These are phyloP conservation scores for Ramularia collo-cygni DNA, from an alignment of 2,329 filamentous ascomycete species.

Conservation along the genomic window DNA sequence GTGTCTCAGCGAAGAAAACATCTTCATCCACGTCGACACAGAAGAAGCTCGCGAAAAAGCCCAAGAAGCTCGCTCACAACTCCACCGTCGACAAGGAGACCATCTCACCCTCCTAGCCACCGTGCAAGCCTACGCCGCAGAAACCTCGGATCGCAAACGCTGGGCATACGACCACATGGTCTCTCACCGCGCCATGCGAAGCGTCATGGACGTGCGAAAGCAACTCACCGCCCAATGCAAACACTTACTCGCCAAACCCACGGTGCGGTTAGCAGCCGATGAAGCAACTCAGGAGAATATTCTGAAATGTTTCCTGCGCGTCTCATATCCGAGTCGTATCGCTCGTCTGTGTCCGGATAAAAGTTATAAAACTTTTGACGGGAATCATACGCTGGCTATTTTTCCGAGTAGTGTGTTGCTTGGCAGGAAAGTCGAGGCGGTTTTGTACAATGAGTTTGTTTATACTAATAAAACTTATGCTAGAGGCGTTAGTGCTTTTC, in stretches of 20 bases:
- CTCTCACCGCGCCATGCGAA: slow-evolving; percentile 58
- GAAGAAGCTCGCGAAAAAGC: slow-evolving; percentile 56
- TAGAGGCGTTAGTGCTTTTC: slow-evolving; percentile 54
- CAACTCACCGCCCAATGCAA: slow-evolving; percentile 53
- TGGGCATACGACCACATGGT: slow-evolving; percentile 56
- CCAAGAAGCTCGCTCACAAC: slow-evolving; percentile 47
- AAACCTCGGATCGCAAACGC: slow-evolving; percentile 50
- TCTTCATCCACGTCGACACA: slow-evolving; percentile 53
- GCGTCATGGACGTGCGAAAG: slow-evolving; percentile 59
- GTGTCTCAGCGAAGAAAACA: slow-evolving; percentile 57
- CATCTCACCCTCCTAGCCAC: slow-evolving; percentile 57
- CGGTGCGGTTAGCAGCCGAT: slow-evolving; percentile 15
- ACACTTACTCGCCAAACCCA: slow-evolving; percentile 36
- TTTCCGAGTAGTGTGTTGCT: slow-evolving; percentile 57
- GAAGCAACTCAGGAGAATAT: slow-evolving; percentile 45
- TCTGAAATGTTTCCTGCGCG: slow-evolving; percentile 51
- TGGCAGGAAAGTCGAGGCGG: slow-evolving; percentile 54
- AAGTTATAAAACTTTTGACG: slow-evolving; percentile 54
- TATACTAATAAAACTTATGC: slow-evolving; percentile 60
- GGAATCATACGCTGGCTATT: slow-evolving; percentile 56
- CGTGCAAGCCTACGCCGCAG: slow-evolving; percentile 53
- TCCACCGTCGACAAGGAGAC: slow-evolving; percentile 56
- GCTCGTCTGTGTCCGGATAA: slow-evolving; percentile 52
- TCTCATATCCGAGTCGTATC: slow-evolving; percentile 52
- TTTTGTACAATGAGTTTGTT: slow-evolving; percentile 60